Evolutionary conservation across 768 basidiomycete genomes (phyloP).

Genomic region (Holtermanniella nyarrowii): DNA sequence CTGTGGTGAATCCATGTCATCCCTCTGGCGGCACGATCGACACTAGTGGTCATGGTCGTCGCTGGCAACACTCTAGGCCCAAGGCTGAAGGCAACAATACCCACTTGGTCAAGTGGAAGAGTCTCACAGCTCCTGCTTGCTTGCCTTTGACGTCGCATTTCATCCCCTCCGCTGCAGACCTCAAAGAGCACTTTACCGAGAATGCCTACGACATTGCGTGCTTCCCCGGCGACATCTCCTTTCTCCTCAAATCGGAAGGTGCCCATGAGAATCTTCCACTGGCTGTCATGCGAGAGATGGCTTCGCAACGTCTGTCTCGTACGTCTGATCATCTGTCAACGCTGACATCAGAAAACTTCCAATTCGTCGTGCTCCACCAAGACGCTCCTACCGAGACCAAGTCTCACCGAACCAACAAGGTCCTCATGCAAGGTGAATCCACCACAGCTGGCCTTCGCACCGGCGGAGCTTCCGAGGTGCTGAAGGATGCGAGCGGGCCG

Average conservation of each 20-base stretch:
- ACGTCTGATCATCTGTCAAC: slow-evolving; percentile 8
- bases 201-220: slow-evolving; percentile 84
- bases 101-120: slow-evolving; percentile 78
- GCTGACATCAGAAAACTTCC: slow-evolving; percentile 66
- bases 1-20: slow-evolving; percentile 40
- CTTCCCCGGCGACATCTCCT: slow-evolving; percentile 71
- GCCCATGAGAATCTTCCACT: slow-evolving; percentile 31
- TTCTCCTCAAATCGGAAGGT: slow-evolving; percentile 59
- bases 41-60: slow-evolving; percentile 48
- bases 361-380: slow-evolving; percentile 59
- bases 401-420: slow-evolving; percentile 36
- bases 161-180: slow-evolving; percentile 62
- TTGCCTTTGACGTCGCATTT: slow-evolving; percentile 84
- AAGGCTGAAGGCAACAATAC: slow-evolving; percentile 53
- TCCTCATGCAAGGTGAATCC: slow-evolving; percentile 33
- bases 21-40: slow-evolving; percentile 19
- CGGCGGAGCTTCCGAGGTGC: slow-evolving; percentile 41
- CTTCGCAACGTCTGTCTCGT: slow-evolving; percentile 62
- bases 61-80: slow-evolving; percentile 84
- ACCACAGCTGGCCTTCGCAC: slow-evolving; percentile 51
- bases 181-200: slow-evolving; percentile 63
- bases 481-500: slow-evolving; percentile 47
- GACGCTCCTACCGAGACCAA: slow-evolving; percentile 47
- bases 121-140: slow-evolving; percentile 71
- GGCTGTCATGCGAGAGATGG: slow-evolving; percentile 70